A percentile compares a stretch with the other conserved stretches of the same genome.
phyloP scores from a whole-genome alignment of 148 eudicot genomes.

The Chenopodium formosanum region DNA sequence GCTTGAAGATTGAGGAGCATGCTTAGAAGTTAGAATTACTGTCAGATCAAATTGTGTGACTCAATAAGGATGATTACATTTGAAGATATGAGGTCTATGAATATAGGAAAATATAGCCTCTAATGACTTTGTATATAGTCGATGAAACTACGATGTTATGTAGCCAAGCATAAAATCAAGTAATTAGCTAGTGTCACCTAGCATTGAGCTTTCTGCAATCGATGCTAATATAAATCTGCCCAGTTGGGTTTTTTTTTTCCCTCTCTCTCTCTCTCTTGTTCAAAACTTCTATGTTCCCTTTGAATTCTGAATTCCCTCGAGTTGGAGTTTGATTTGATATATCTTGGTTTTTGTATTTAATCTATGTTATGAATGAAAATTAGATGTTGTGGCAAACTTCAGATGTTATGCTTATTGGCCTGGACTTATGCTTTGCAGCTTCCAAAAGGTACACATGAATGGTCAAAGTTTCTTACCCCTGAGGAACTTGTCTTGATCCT shows the following conservation, averaged over 20 bases:
- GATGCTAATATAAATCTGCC: neutral
- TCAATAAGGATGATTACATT: neutral
- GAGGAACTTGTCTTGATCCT: conserved; percentile 86
- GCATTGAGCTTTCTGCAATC: neutral
- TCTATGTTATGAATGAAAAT: too few species aligned
- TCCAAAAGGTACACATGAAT: conserved; percentile 87
- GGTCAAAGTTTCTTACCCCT: conserved; percentile 89
- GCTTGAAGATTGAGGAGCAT: neutral
- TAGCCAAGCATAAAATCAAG: neutral
- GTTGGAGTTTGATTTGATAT: neutral
- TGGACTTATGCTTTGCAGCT: conserved; percentile 47
- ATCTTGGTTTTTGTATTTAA: neutral
- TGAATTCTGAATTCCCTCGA: neutral
- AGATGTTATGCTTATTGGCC: neutral
- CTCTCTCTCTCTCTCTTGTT: too few species aligned
- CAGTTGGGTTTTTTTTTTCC: too few species aligned
- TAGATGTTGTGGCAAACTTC: neutral
- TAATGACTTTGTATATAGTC: neutral
- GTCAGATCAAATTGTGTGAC: neutral
- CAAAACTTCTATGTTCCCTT: neutral
- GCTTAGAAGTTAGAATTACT: neutral
- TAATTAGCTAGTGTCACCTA: neutral
- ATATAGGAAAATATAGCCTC: neutral
- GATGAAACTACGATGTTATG: neutral
- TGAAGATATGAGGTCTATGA: neutral